Percentiles rank a stretch among this genome's conserved stretches.
phyloP scores from a whole-genome alignment of 805 yeast species.

The Saccharomyces kudriavzevii region DNA sequence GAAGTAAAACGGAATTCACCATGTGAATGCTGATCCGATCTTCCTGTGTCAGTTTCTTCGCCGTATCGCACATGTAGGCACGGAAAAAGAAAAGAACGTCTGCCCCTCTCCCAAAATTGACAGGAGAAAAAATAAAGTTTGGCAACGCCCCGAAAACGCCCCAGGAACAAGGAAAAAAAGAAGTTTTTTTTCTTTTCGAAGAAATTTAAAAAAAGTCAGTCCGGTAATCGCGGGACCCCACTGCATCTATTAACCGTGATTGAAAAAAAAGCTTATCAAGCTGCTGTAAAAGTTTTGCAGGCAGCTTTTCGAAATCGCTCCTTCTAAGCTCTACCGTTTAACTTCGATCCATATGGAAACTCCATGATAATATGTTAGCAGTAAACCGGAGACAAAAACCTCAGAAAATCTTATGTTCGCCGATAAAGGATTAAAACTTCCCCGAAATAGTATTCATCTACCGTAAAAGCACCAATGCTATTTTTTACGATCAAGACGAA shows the following conservation, averaged over 20 bases:
- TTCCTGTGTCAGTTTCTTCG: background rate
- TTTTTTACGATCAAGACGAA: background rate
- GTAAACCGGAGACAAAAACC: background rate
- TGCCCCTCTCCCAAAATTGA: background rate
- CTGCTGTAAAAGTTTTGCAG: background rate
- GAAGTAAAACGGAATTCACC: background rate
- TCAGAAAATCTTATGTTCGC: no score
- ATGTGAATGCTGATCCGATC: background rate
- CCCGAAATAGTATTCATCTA: background rate
- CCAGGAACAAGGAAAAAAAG: background rate
- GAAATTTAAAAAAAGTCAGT: background rate
- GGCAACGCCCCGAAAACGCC: background rate
- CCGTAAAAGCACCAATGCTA: background rate
- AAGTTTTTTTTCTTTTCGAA: background rate
- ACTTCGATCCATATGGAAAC: background rate
- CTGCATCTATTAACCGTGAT: no score
- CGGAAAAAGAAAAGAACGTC: background rate
- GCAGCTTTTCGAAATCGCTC: no score
- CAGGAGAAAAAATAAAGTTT: background rate
- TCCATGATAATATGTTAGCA: background rate
- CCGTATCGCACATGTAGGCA: background rate
- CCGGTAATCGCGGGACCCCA: background rate
- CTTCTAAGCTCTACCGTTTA: background rate
- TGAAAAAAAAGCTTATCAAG: background rate
- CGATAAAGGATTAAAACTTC: background rate